A percentile compares a stretch with the other conserved stretches of the same genome.
Conservation (phyloP, 2,329 filamentous ascomycete species). For the Eutypella sp. region DNA sequence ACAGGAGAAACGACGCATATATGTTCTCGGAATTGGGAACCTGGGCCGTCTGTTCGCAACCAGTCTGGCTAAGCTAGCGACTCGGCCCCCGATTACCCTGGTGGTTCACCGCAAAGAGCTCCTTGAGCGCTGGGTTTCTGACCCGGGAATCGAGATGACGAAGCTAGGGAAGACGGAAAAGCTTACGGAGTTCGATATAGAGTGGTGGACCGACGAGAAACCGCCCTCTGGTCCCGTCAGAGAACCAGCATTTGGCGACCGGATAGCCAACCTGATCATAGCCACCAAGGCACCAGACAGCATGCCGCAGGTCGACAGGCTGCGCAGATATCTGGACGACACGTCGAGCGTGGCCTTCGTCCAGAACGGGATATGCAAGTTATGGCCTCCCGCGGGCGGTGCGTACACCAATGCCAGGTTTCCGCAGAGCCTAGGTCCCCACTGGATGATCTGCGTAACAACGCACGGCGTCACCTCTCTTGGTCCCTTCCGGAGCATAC, state of each 20-base stretch:
- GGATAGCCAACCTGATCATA: constrained; percentile 70
- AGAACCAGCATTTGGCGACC: constrained; percentile 34
- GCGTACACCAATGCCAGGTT: constrained; percentile 40
- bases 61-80: constrained; percentile 54
- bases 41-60: constrained; percentile 76
- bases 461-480: constrained; percentile 51
- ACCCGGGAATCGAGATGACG: constrained; percentile 41
- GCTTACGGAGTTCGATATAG: constrained; percentile 41
- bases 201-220: constrained; percentile 48
- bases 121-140: constrained; percentile 40
- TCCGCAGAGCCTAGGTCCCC: constrained; percentile 42
- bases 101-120: constrained; percentile 62
- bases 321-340: constrained; percentile 58
- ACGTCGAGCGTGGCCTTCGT: constrained; percentile 74
- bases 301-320: constrained; percentile 50
- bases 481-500: constrained; percentile 46
- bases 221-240: constrained; percentile 31
- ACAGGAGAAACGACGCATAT: constrained; percentile 46
- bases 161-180: constrained; percentile 27
- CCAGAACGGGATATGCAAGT: constrained; percentile 80
- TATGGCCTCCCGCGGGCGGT: constrained; percentile 49
- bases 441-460: constrained; percentile 65
- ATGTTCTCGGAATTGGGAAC: constrained; percentile 77
- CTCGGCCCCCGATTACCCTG: constrained; percentile 70
- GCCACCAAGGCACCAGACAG: constrained; percentile 70